Conservation (phyloP, 768 basidiomycete species). For the Macrocybe gigantea region DNA sequence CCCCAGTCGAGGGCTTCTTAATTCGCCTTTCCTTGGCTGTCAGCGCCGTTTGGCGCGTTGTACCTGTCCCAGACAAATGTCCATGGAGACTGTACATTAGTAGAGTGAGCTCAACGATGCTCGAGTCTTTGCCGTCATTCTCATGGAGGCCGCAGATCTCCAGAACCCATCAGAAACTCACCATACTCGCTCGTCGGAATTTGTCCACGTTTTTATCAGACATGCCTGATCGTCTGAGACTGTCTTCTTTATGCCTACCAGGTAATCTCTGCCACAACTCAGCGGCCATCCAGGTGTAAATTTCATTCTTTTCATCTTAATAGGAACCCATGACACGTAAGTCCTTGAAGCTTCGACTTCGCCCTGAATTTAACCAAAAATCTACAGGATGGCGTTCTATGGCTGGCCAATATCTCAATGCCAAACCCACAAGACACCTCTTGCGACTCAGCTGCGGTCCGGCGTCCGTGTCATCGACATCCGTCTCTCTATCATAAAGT, state of each 20-base stretch:
- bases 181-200: conserved; percentile 57
- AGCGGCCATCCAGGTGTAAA: no score
- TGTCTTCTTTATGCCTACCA: conserved; percentile 76
- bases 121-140: neutral
- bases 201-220: conserved; percentile 48
- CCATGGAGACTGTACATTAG: conserved; percentile 56
- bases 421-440: conserved; percentile 57
- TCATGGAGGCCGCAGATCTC: conserved; percentile 31
- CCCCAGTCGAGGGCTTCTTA: no score
- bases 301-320: conserved; percentile 1
- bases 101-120: conserved; percentile 33
- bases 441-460: conserved; percentile 61
- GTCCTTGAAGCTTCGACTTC: conserved; percentile 13
- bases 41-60: conserved; percentile 38
- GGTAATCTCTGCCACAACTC: conserved; percentile 33
- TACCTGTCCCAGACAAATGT: conserved; percentile 35
- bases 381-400: conserved; percentile 69
- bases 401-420: conserved; percentile 88
- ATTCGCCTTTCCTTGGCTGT: no score
- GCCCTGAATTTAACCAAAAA: neutral
- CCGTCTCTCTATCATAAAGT: conserved; percentile 63
- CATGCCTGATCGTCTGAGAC: conserved; percentile 59
- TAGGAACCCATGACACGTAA: conserved; percentile 69
- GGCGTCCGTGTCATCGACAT: conserved; percentile 84
- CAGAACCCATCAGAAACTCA: conserved; percentile 36